Evolutionary conservation across 257 asterid genomes (phyloP), one percentile per base, ranked within the genome.

Genomic region (Scutellaria minor): DNA sequence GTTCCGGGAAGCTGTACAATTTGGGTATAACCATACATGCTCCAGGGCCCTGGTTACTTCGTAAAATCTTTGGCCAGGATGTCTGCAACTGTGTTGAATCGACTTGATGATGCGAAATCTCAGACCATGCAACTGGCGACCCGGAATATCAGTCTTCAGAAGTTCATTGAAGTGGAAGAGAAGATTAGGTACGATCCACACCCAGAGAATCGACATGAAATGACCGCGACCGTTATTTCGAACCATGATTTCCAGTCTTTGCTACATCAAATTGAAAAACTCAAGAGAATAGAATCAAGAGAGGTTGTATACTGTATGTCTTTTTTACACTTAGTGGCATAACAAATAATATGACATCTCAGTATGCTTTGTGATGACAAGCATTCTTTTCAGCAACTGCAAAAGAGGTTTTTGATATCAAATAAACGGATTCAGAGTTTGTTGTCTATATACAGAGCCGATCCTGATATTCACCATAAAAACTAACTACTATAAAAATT

Each of bases 11-110:
- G 83, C 83, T 95, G 15, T 75, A 88, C 95, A 0, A 92, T 98
- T 51, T 90, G 99, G 18, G 99, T 10, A 64, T 92, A 70, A 90
- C 97, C 9, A 81, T 95, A 24, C 97, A 90, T 67, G 95, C 96
- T 40, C 99, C 99, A 0, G 99, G 98, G 6, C 99, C 97, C n/a
- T 92, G 99, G 99, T 92, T 95, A 69, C 40, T 95, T 35, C 88
- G 88, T 24, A 95, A 83, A 78, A 86, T 95, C 60, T 75, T 90
- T 27, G 92, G 99, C 37, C 98, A 95, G 75, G 97, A 92, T 67
- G 86, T 85, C 48, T 95, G 98, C 77, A 96, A 95, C 79, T 90
- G 99, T 41, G 97, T 95, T 35, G 99, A 95, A 75, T 86, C 97
- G 13, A 90, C 98, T 87, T 3, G 99, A 92, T 0, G 97, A 95